Evolutionary conservation across 2,329 filamentous ascomycete genomes (phyloP).

Genomic region (Fusarium concolor): DNA sequence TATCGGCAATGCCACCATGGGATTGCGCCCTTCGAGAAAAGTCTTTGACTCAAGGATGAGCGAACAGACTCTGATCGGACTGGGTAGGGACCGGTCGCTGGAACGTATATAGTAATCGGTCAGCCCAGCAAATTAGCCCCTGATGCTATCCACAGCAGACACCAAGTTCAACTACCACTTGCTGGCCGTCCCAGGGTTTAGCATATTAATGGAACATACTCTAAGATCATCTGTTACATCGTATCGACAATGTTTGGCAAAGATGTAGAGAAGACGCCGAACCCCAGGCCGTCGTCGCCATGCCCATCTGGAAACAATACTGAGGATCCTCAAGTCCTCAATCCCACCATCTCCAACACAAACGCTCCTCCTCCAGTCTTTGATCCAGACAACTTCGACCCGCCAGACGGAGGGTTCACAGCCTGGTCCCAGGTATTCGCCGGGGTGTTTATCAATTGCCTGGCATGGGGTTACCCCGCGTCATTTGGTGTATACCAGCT

Average conservation of each 20-base stretch:
- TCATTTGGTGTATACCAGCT: conserved; percentile 68
- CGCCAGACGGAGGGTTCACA: conserved; percentile 59
- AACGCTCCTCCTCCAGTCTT: conserved; percentile 40
- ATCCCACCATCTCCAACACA: conserved; percentile 43
- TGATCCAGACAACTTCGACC: conserved; percentile 39
- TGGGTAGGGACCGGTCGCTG: conserved; percentile 3
- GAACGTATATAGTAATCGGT: conserved; percentile 34
- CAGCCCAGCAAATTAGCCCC: conserved; percentile 4
- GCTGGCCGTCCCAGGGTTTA: conserved; percentile 1
- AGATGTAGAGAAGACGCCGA: conserved; percentile 37
- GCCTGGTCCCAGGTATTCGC: conserved; percentile 65
- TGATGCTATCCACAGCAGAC: not conserved
- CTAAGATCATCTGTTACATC: conserved; percentile 3
- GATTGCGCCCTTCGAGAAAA: conserved; percentile 27
- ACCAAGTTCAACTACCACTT: not conserved
- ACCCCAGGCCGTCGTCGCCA: conserved; percentile 9
- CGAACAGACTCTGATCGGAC: not conserved
- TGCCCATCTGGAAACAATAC: conserved; percentile 1
- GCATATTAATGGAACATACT: conserved; percentile 18
- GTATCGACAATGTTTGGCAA: conserved; percentile 35
- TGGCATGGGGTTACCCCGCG: conserved; percentile 63
- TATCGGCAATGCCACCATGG: conserved; percentile 31
- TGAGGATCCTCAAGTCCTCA: conserved; percentile 20
- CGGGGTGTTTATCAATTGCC: conserved; percentile 59
- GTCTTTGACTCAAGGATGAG: conserved; percentile 9